Percentiles rank a stretch among this genome's conserved stretches.
These are phyloP conservation scores for Amaranthus palmeri DNA, from an alignment of 148 eudicot species.

Conservation along the genomic window DNA sequence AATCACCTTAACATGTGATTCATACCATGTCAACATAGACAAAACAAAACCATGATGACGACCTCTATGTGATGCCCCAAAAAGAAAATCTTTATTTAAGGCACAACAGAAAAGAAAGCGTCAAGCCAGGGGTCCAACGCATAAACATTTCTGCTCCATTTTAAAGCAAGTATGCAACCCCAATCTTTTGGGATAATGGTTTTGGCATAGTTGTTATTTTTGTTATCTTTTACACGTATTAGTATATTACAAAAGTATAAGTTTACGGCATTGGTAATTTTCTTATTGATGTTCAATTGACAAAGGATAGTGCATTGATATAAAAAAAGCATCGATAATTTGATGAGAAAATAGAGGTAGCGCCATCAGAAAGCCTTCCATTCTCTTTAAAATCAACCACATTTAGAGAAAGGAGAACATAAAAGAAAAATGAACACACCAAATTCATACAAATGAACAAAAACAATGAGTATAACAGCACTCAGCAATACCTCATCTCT, in stretches of 20 bases:
- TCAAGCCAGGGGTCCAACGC: not conserved
- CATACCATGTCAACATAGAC: too few relatives aligned
- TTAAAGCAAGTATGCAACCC: too few relatives aligned
- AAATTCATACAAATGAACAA: not conserved
- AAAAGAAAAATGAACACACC: too few relatives aligned
- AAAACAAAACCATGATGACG: too few relatives aligned
- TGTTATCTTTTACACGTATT: too few relatives aligned
- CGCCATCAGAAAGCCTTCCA: not conserved
- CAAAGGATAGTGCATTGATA: not conserved
- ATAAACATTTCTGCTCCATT: not conserved
- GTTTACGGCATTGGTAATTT: not conserved
- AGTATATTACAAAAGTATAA: too few relatives aligned
- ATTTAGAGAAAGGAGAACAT: not conserved
- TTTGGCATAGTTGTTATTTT: not conserved
- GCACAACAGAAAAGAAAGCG: not conserved
- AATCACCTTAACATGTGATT: not conserved
- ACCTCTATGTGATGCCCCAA: too few relatives aligned
- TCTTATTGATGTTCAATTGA: not conserved
- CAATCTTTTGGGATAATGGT: not conserved
- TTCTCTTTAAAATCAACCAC: not conserved
- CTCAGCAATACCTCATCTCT: constrained; percentile 56
- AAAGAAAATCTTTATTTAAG: not conserved
- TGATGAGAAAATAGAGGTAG: not conserved
- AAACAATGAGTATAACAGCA: not conserved
- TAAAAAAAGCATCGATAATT: not conserved